Evolutionary conservation across 1,284 basidiomycete genomes (phyloP), one percentile per base, ranked within the genome.

Genomic region (Mrakiaceae sp.): DNA sequence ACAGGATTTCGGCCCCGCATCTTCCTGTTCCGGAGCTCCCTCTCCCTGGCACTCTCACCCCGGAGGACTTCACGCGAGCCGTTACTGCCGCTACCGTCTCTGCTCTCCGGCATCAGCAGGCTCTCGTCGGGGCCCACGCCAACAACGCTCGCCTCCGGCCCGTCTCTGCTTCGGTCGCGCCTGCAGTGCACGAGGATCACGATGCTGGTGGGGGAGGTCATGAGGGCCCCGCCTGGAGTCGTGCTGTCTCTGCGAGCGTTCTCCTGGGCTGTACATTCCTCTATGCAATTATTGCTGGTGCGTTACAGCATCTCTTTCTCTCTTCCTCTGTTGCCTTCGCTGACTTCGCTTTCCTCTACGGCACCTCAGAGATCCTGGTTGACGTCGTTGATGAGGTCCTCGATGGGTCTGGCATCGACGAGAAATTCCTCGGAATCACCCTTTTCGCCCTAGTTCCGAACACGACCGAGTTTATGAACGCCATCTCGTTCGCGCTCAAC

Each of bases 401-500:
- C 39, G 80, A 91, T 68, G 92, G 87, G n/a, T 92, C 90, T 0
- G 90, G 91, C 0, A 89, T 98, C 50, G 90, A 96, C 68, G 95
- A 98, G 74, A 99, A 99, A 75, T 95, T 98, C 80, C 81, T 99
- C 46, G 96, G 96, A 56, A 82, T 98, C 65, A 98, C 94, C 0
- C 81, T 99, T 8, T 98, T 99, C 72, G 95, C 96, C 2, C 82
- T 99, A 47, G 94, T 98, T 0, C 96, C 96, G 9, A 98, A 98
- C 75, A 97, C 94, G 14, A 98, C 96, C 27, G 96, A 99, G 78
- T 98, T 99, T 75, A 98, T 98, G 95, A 98, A 98, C 74, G 96
- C 96, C 64, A 96, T 98, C 72, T 95, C 92, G n/a, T 99, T 99
- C 73, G 95, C 96, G 14, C 78, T 99, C 70, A 90, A 96, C 72